A percentile compares a stretch with the other conserved stretches of the same genome.
Conservation (phyloP, 805 yeast genomes). For the Lachancea kluyveri region DNA sequence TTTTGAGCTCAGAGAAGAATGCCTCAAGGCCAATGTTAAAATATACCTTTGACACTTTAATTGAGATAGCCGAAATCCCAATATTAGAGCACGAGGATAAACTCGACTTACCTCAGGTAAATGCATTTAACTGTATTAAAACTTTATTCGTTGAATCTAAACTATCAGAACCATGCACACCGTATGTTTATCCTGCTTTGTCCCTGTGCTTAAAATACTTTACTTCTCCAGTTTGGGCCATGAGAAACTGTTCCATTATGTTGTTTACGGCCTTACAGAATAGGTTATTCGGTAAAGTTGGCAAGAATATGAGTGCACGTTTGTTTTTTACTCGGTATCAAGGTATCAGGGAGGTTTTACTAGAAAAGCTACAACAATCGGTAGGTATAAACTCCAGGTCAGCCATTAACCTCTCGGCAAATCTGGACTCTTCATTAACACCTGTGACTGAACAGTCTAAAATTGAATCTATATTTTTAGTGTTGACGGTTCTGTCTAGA, state of each 20-base stretch:
- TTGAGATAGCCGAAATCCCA: conserved; percentile 49
- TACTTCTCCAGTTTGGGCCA: conserved; percentile 69
- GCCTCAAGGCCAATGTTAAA: conserved; percentile 37
- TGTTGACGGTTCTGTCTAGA: conserved; percentile 64
- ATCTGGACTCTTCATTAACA: neutral
- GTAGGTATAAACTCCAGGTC: neutral
- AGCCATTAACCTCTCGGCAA: no score
- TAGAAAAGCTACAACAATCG: conserved; percentile 25
- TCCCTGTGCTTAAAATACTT: conserved; percentile 57
- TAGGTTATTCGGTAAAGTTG: conserved; percentile 62
- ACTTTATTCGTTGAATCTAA: conserved; percentile 67
- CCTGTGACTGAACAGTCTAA: conserved; percentile 21
- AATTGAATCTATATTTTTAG: conserved; percentile 66
- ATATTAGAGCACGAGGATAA: conserved; percentile 43
- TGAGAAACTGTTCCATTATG: conserved; percentile 92
- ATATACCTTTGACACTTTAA: conserved; percentile 45
- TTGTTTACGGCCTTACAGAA: conserved; percentile 79
- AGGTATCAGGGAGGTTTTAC: conserved; percentile 44
- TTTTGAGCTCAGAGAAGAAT: conserved; percentile 47
- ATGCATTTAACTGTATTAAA: conserved; percentile 82
- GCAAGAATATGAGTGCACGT: conserved; percentile 46
- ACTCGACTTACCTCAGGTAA: conserved; percentile 83
- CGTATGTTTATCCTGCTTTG: conserved; percentile 52
- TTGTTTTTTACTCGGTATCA: conserved; percentile 65
- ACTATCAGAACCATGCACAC: conserved; percentile 46